Conservation (phyloP, 2,329 filamentous ascomycete genomes). For the Calonectria montana region DNA sequence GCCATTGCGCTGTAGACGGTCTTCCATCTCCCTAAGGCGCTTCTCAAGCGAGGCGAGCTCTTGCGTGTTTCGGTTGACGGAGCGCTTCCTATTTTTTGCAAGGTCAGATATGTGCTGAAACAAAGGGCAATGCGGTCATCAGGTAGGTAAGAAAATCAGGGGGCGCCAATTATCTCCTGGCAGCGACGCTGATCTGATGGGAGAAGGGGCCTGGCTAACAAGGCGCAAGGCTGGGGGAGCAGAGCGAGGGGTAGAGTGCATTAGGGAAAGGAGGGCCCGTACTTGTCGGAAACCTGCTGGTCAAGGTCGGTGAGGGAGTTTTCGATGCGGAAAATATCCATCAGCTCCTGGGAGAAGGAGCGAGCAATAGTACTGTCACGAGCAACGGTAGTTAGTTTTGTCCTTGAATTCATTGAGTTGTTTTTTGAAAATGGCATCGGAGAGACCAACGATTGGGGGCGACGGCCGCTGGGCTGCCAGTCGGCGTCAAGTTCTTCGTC, state of each 20-base stretch:
- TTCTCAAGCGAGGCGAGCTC: constrained; percentile 90
- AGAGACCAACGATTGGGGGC: constrained; percentile 83
- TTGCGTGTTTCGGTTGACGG: constrained; percentile 77
- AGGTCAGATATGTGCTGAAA: neutral
- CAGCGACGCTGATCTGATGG: neutral
- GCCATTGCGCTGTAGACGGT: constrained; percentile 68
- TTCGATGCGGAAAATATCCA: constrained; percentile 91
- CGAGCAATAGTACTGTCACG: constrained; percentile 80
- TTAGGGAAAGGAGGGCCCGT: constrained; percentile 47
- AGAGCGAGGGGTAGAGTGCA: constrained; percentile 2
- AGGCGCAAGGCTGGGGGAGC: neutral
- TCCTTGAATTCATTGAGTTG: neutral
- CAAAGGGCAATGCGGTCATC: neutral
- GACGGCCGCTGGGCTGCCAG: constrained; percentile 82
- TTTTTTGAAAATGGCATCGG: constrained; percentile 1
- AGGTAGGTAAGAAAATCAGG: neutral
- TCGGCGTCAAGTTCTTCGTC: constrained; percentile 80
- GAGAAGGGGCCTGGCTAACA: neutral
- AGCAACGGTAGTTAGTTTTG: constrained; percentile 25
- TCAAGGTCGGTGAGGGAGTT: constrained; percentile 79
- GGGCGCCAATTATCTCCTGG: neutral
- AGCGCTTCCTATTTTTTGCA: constrained; percentile 76
- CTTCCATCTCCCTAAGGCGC: constrained; percentile 86
- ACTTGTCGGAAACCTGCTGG: constrained; percentile 85
- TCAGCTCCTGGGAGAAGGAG: constrained; percentile 86